Base-by-base conservation (phyloP, 352 stramenopile genomes). In the Phytopythium vexans region DNA sequence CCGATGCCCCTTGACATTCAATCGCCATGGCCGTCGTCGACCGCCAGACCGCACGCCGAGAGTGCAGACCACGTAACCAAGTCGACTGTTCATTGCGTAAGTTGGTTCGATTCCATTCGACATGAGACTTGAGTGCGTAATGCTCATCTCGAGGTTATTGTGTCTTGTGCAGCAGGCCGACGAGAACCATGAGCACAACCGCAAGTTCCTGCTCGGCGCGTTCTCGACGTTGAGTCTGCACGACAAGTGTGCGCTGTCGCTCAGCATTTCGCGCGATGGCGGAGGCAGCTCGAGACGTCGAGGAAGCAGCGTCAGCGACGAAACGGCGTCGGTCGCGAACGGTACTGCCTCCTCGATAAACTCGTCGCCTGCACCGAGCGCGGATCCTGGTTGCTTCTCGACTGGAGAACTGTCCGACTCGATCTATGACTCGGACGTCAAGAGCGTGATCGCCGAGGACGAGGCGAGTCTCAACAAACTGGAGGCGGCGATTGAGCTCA, bases 171-270 rank as follows among this genome's bases (percentile, higher is more conserved):
- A 43, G 60, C 36, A 92, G 76, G 63, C 72, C 5, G 80, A 74
- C 58, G 75, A 88, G 32, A 92, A 88, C 52, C 73, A 92, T 44
- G 71, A 91, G 37, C 76, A 92, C 61, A 94, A 94, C 54, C 76
- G 85, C 8, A 92, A 94, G 52, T 61, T 94, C 14, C 45, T 94
- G 3, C 69, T 94, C 35, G 82, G 82, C 2, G 85, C 85, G 3
- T 94, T 94, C 58, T 94, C 85, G 8, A 92, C 81, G 0, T 93
- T 94, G 85, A 94, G 85, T 68, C 68, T 94, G 41, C 85, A 92
- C 39, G 85, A 94, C 62, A 94, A 94, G 54, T 94, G 85, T 33
- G 85, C 85, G 0, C 58, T 94, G 12, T 92, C 85, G 8, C 60
- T 94, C 16, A 88, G 80, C 45, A 89, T 92, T 21, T 90, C 78